phyloP scores from a whole-genome alignment of 805 yeast genomes.

The Candida golubevii region DNA sequence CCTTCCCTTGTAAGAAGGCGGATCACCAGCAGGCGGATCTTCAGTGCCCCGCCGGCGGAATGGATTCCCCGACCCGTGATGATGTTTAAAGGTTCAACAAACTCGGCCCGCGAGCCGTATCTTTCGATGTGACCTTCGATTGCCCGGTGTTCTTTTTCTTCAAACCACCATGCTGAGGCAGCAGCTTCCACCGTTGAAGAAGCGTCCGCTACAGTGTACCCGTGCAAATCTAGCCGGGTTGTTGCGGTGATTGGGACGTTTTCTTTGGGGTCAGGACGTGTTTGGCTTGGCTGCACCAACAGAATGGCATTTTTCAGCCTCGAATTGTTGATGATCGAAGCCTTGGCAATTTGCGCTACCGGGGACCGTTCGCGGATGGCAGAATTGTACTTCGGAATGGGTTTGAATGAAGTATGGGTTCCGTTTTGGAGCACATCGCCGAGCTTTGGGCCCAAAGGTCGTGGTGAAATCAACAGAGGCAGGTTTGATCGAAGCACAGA shows the following conservation, averaged over 20 bases:
- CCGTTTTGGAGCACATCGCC: background rate
- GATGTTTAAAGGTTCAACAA: conserved; percentile 42
- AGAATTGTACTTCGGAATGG: background rate
- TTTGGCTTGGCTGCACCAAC: background rate
- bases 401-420: background rate
- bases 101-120: conserved; percentile 33
- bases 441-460: conserved; percentile 3
- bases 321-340: background rate
- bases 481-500: conserved; percentile 1
- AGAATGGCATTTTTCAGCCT: conserved; percentile 1
- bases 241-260: background rate
- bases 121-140: conserved; percentile 33
- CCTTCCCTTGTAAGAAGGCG: conserved; percentile 31
- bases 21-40: conserved; percentile 41
- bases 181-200: conserved; percentile 30
- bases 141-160: conserved; percentile 44
- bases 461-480: conserved; percentile 2
- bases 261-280: background rate
- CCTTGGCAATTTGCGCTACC: background rate
- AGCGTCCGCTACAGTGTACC: conserved; percentile 47
- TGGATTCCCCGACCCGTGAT: conserved; percentile 73
- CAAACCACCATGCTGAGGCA: conserved; percentile 58
- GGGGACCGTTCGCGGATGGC: background rate
- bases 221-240: conserved; percentile 52
- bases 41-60: conserved; percentile 53